Conservation (phyloP, 371 early-diverging fungal species). For the Lichtheimia ornata region DNA sequence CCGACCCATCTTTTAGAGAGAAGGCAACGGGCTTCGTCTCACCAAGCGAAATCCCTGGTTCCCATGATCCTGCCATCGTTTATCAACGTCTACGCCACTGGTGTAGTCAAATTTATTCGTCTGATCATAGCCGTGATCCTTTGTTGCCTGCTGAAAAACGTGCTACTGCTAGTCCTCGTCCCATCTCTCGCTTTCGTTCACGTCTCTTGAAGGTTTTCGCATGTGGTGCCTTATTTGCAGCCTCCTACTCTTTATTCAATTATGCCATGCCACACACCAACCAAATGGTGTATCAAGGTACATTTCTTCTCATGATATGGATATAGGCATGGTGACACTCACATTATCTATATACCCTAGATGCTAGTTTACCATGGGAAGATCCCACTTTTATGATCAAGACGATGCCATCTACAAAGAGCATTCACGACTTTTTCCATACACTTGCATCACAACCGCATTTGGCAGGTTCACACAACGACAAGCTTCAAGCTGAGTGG, state of each 20-base stretch:
- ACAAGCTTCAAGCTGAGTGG: slow-evolving; percentile 51
- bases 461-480: slow-evolving; percentile 44
- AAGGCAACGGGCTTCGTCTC: slow-evolving; percentile 2
- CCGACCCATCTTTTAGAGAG: slow-evolving; percentile 8
- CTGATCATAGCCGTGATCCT: slow-evolving; percentile 1
- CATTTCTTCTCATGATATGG: neutral
- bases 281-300: slow-evolving; percentile 11
- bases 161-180: neutral
- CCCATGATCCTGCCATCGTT: neutral
- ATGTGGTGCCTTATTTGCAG: neutral
- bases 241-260: neutral
- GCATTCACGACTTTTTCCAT: slow-evolving; percentile 24
- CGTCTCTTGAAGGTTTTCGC: slow-evolving; percentile 1
- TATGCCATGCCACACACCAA: neutral
- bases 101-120: slow-evolving; percentile 4
- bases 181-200: neutral
- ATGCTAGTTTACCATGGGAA: slow-evolving; percentile 8
- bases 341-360: neutral
- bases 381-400: slow-evolving; percentile 24
- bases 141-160: slow-evolving; percentile 9
- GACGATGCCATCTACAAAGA: slow-evolving; percentile 29
- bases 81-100: slow-evolving; percentile 1
- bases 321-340: neutral
- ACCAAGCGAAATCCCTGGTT: neutral
- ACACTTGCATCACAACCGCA: slow-evolving; percentile 53